Base-by-base conservation (phyloP, 257 asterid genomes). In the Nemophila menziesii region DNA sequence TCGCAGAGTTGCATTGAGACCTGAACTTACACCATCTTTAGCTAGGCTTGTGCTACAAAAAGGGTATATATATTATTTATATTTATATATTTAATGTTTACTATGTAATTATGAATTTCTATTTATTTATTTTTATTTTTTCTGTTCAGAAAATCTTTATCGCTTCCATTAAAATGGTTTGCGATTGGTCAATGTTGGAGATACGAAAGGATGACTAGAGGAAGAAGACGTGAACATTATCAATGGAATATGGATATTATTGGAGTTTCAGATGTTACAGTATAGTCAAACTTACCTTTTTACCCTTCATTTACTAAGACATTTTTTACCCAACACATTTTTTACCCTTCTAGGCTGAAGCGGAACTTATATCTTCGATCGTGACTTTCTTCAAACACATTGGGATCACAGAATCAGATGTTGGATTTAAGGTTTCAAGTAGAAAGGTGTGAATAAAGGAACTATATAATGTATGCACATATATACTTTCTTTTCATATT, bases 151-250 rank as follows among this genome's bases (percentile, higher is more conserved):
- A 89, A 89, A 89, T 89, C 96, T 17, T 71, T 71, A 17, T 58
- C 98, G 43, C 98, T 89, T 62, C 94, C 94, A 16, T 61, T 89
- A 45, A 84, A 81, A 74, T 89, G 98, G 98, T 89, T 84, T 74
- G 76, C 96, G 64, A 75, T 89, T 68, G 96, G 95, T 47, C 98
- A 85, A 73, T 90, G 98, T 75, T 84, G 98, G 96, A 82, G 98
- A 34, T 90, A 90, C 66, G 98, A 90, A 53, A 67, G 98, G 59
- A 86, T 86, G 94, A 85, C 98, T 37, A 71, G 94, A 71, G 98
- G 98, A 27, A 82, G 96, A 27, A 86, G 96, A 19, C 93, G 94
- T 54, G 96, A 90, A 62, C 94, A 85, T 70, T 90, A 81, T 62
- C 98, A 90, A 24, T 90, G 96, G 98, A 90, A 90, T 70, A 89